A percentile compares a stretch with the other conserved stretches of the same genome.
phyloP scores from a whole-genome alignment of 148 eudicot species.

The Pouteria glomerata region DNA sequence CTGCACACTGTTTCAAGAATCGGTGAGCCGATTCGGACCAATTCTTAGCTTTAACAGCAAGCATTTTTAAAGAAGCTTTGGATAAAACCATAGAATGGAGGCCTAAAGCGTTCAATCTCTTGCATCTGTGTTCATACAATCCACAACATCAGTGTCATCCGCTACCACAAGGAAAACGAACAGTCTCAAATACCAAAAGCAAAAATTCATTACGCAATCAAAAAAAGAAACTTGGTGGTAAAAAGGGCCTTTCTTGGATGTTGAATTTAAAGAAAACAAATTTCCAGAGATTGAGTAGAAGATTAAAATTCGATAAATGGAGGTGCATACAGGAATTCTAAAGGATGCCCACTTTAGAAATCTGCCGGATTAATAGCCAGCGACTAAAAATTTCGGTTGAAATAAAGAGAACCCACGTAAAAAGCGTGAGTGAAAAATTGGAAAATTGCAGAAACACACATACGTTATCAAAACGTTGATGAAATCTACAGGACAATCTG shows the following conservation, averaged over 20 bases:
- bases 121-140: slow-evolving; percentile 34
- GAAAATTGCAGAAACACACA: not conserved
- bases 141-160: not conserved
- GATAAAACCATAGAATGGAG: slow-evolving; percentile 29
- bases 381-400: not conserved
- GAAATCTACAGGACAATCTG: slow-evolving; percentile 45
- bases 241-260: not conserved
- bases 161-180: not conserved
- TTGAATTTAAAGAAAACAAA: too few relatives aligned
- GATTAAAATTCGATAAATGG: not conserved
- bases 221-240: not conserved
- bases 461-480: slow-evolving; percentile 42
- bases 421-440: not conserved
- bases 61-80: slow-evolving; percentile 29
- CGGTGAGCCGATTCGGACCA: slow-evolving; percentile 49
- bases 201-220: not conserved
- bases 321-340: not conserved
- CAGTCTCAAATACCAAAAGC: too few relatives aligned
- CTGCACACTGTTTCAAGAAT: slow-evolving; percentile 41
- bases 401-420: not conserved
- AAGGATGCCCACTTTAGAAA: not conserved
- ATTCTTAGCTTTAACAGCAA: slow-evolving; percentile 36
- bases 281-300: too few relatives aligned
- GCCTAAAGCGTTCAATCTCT: slow-evolving; percentile 35
- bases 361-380: not conserved